Conservation (phyloP, 2,329 filamentous ascomycete genomes). For the Zymoseptoria crescenta region DNA sequence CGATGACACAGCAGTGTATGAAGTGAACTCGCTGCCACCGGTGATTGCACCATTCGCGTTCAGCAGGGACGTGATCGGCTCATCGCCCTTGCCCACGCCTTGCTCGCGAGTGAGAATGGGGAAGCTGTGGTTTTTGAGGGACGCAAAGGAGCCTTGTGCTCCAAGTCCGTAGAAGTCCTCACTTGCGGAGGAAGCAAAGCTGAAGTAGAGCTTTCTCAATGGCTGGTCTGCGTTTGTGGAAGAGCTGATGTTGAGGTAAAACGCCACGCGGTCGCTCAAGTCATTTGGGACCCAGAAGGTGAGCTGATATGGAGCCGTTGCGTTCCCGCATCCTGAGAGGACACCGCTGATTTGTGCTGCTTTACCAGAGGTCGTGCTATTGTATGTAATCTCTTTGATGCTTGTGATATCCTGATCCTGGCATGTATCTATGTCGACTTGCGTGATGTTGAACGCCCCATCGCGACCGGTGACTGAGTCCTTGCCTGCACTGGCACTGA, state of each 20-base stretch:
- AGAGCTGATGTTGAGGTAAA: slow-evolving; percentile 14
- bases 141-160: slow-evolving; percentile 22
- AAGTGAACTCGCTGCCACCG: slow-evolving; percentile 29
- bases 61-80: slow-evolving; percentile 20
- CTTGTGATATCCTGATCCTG: slow-evolving; percentile 16
- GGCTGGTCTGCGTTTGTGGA: slow-evolving; percentile 3
- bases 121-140: slow-evolving; percentile 23
- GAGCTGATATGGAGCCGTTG: slow-evolving; percentile 14
- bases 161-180: slow-evolving; percentile 26
- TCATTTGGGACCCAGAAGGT: slow-evolving; percentile 19
- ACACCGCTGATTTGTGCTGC: slow-evolving; percentile 19
- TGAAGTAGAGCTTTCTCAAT: slow-evolving; percentile 23
- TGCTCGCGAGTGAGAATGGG: slow-evolving; percentile 25
- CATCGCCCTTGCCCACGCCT: slow-evolving; percentile 24
- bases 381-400: slow-evolving; percentile 12
- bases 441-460: slow-evolving; percentile 22
- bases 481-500: slow-evolving; percentile 21
- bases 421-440: slow-evolving; percentile 19
- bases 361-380: slow-evolving; percentile 9
- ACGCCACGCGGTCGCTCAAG: slow-evolving; percentile 15
- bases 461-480: slow-evolving; percentile 18
- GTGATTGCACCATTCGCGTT: slow-evolving; percentile 21
- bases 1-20: slow-evolving; percentile 29
- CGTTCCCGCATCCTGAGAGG: slow-evolving; percentile 15
- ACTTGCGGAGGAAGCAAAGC: slow-evolving; percentile 12